A percentile compares a stretch with the other conserved stretches of the same genome.
phyloP scores from a whole-genome alignment of 768 basidiomycete genomes.

The Mycena crocata region DNA sequence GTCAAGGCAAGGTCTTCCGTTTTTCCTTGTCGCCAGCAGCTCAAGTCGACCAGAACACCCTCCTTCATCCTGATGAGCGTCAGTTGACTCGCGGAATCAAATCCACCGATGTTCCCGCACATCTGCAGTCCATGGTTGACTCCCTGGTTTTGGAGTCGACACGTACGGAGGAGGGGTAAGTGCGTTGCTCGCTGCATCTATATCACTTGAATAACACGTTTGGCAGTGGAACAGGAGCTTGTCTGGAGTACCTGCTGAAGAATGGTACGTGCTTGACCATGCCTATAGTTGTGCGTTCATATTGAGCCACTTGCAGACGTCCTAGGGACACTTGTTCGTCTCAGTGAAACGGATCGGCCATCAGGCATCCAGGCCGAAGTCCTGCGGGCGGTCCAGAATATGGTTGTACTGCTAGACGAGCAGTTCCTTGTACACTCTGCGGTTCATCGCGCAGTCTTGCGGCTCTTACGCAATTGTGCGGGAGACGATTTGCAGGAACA shows the following conservation, averaged over 20 bases:
- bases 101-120: conserved; percentile 83
- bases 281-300: background rate
- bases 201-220: conserved; percentile 23
- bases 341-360: conserved; percentile 88
- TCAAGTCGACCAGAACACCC: conserved; percentile 68
- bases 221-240: conserved; percentile 84
- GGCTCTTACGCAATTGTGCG: conserved; percentile 86
- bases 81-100: conserved; percentile 85
- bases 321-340: conserved; percentile 83
- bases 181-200: conserved; percentile 31
- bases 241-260: conserved; percentile 92
- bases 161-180: conserved; percentile 88
- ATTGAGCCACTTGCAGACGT: conserved; percentile 65
- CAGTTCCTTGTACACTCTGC: conserved; percentile 93
- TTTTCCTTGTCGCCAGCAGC: conserved; percentile 1
- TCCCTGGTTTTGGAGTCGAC: conserved; percentile 88
- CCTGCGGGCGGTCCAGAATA: conserved; percentile 86
- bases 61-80: conserved; percentile 90
- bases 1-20: conserved; percentile 63
- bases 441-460: conserved; percentile 88
- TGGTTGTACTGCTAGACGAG: conserved; percentile 92
- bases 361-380: conserved; percentile 94
- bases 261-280: conserved; percentile 64
- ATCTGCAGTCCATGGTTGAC: conserved; percentile 85
- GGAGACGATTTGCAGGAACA: conserved; percentile 94